These are phyloP conservation scores for Colletotrichum phormii DNA, from an alignment of 2,329 filamentous ascomycete genomes.

Conservation along the genomic window DNA sequence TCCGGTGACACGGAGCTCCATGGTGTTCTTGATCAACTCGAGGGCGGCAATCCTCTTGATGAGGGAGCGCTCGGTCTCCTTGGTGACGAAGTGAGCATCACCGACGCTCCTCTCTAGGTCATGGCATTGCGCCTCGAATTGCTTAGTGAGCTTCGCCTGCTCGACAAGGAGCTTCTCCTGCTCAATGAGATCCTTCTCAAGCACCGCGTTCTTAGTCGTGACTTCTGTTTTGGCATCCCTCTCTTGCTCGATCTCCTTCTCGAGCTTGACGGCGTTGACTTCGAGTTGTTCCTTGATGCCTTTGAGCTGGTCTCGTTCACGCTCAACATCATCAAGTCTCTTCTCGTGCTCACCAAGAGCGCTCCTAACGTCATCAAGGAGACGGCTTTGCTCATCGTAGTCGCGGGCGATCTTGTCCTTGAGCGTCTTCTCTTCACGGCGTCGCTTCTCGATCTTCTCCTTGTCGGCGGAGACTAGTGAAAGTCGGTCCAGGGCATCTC, in stretches of 20 bases:
- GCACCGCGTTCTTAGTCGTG: constrained; percentile 7
- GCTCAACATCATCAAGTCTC: constrained; percentile 12
- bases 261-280: constrained; percentile 23
- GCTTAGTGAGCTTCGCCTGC: constrained; percentile 15
- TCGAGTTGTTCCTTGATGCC: constrained; percentile 26
- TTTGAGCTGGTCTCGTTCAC: constrained; percentile 32
- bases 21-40: constrained; percentile 33
- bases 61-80: constrained; percentile 27
- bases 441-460: constrained; percentile 20
- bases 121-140: constrained; percentile 8
- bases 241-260: constrained; percentile 21
- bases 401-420: constrained; percentile 26
- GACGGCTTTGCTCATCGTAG: constrained; percentile 28
- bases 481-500: constrained; percentile 31
- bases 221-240: constrained; percentile 20
- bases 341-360: constrained; percentile 24
- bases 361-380: constrained; percentile 31
- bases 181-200: constrained; percentile 19
- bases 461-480: constrained; percentile 29
- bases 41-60: constrained; percentile 37
- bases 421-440: constrained; percentile 18
- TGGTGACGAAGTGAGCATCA: constrained; percentile 31
- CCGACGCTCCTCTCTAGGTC: constrained; percentile 33
- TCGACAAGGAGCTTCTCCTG: constrained; percentile 14
- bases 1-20: constrained; percentile 21